phyloP scores from a whole-genome alignment of 768 basidiomycete species.

The Chalciporus pseudorubinellus region DNA sequence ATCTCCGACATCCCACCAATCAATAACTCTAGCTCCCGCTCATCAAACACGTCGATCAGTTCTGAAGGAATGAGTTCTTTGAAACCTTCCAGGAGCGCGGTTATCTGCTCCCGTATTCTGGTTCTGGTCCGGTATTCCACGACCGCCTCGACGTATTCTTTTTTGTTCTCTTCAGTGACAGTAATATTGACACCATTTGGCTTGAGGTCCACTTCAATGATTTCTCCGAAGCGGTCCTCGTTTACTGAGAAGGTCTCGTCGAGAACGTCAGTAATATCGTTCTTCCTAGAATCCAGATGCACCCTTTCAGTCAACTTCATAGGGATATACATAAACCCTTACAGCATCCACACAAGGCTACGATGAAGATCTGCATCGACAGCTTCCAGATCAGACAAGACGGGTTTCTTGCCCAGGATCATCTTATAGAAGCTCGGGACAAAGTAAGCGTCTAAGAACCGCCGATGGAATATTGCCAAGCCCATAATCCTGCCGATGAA shows the following conservation, averaged over 20 bases:
- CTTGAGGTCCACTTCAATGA: conserved; percentile 63
- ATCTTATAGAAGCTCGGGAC: conserved; percentile 81
- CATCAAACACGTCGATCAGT: conserved; percentile 86
- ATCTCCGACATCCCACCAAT: conserved; percentile 95
- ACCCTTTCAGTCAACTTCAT: not conserved
- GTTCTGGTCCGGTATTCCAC: conserved; percentile 82
- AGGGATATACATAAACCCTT: conserved; percentile 28
- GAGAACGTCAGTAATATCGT: conserved; percentile 71
- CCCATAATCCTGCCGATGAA: conserved; percentile 76
- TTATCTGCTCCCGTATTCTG: conserved; percentile 80
- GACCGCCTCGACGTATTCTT: conserved; percentile 72
- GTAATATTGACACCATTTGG: conserved; percentile 56
- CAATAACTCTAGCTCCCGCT: conserved; percentile 82
- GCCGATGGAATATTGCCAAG: conserved; percentile 72
- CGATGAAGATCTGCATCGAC: conserved; percentile 68
- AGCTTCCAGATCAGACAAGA: conserved; percentile 63
- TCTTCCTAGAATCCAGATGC: conserved; percentile 45
- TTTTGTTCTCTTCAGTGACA: conserved; percentile 76
- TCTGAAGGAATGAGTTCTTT: conserved; percentile 82
- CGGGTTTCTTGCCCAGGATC: conserved; percentile 60
- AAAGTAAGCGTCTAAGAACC: conserved; percentile 79
- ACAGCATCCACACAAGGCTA: conserved; percentile 76
- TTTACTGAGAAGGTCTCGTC: conserved; percentile 71
- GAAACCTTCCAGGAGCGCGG: conserved; percentile 83
- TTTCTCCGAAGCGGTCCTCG: conserved; percentile 75